Percentiles rank a stretch among this genome's conserved stretches.
These are phyloP conservation scores for Peterozyma toletana DNA, from an alignment of 805 yeast genomes.

Conservation along the genomic window DNA sequence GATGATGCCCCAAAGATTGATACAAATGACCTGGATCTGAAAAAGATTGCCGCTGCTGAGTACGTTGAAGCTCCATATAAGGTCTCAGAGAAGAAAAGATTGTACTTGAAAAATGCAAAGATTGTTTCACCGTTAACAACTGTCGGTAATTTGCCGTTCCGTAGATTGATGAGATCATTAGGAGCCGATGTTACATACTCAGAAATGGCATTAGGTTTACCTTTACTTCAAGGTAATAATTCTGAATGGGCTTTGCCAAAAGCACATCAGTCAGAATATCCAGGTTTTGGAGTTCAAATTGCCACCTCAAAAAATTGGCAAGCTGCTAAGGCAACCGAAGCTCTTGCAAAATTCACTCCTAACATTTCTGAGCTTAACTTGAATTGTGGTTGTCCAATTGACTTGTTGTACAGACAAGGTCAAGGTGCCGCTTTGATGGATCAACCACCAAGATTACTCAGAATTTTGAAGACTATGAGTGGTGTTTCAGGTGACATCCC, in stretches of 20 bases:
- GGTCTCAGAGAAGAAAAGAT: constrained; percentile 71
- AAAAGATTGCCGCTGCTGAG: constrained; percentile 31
- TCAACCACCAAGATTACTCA: constrained; percentile 71
- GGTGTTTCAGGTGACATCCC: constrained; percentile 87
- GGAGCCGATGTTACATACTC: constrained; percentile 93
- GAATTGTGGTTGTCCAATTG: constrained; percentile 98
- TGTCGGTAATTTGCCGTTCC: constrained; percentile 93
- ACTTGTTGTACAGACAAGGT: constrained; percentile 86
- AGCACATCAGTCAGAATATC: constrained; percentile 74
- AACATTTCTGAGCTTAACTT: constrained; percentile 77
- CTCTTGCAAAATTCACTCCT: constrained; percentile 48
- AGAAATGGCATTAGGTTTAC: constrained; percentile 90
- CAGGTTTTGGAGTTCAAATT: constrained; percentile 90
- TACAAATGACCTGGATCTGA: constrained; percentile 21
- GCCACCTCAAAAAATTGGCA: constrained; percentile 93
- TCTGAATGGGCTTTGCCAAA: constrained; percentile 97
- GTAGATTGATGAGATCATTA: constrained; percentile 81
- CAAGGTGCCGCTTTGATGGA: constrained; percentile 93
- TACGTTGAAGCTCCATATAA: constrained; percentile 74
- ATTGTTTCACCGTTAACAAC: constrained; percentile 95
- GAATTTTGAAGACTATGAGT: constrained; percentile 84
- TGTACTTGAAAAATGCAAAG: constrained; percentile 66
- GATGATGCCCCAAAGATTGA: constrained; percentile 11
- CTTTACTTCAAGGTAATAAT: constrained; percentile 82
- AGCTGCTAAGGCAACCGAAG: constrained; percentile 88